Percentiles rank a stretch among this genome's conserved stretches.
Conservation (phyloP, 495 filamentous ascomycete genomes). For the Daldinia childiae region DNA sequence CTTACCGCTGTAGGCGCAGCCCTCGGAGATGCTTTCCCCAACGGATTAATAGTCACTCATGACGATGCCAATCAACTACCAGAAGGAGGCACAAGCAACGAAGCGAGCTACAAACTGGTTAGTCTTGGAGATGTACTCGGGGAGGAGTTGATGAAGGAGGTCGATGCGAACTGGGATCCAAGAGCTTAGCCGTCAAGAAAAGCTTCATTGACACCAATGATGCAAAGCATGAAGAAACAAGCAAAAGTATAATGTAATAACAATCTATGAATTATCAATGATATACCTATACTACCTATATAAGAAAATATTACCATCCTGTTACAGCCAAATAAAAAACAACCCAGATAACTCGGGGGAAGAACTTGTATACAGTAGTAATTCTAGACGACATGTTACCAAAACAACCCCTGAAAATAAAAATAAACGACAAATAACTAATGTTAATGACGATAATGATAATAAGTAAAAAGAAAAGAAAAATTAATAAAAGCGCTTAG, state of each 20-base stretch:
- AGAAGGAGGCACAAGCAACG: conserved; percentile 40
- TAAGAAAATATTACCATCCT: conserved; percentile 30
- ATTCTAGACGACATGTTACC: background rate
- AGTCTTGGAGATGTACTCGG: conserved; percentile 43
- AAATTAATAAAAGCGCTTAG: conserved; percentile 1
- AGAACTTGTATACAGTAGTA: conserved; percentile 35
- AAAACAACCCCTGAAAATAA: background rate
- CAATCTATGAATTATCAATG: conserved; percentile 32
- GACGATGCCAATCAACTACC: conserved; percentile 51
- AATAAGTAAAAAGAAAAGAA: background rate
- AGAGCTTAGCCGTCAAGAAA: conserved; percentile 21
- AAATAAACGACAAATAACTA: background rate
- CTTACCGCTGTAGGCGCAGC: conserved; percentile 45
- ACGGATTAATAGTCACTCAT: conserved; percentile 48
- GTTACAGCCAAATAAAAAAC: background rate
- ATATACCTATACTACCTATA: conserved; percentile 37
- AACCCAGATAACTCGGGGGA: conserved; percentile 12
- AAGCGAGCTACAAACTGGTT: conserved; percentile 49
- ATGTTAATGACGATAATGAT: background rate
- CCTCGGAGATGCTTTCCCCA: conserved; percentile 42
- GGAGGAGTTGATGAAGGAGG: conserved; percentile 33
- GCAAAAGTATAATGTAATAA: background rate
- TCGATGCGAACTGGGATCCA: conserved; percentile 44
- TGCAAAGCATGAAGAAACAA: background rate
- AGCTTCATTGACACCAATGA: background rate